Evolutionary conservation across 805 yeast genomes (phyloP), one percentile per base, ranked within the genome.

Genomic region (Dipodascus albidus): DNA sequence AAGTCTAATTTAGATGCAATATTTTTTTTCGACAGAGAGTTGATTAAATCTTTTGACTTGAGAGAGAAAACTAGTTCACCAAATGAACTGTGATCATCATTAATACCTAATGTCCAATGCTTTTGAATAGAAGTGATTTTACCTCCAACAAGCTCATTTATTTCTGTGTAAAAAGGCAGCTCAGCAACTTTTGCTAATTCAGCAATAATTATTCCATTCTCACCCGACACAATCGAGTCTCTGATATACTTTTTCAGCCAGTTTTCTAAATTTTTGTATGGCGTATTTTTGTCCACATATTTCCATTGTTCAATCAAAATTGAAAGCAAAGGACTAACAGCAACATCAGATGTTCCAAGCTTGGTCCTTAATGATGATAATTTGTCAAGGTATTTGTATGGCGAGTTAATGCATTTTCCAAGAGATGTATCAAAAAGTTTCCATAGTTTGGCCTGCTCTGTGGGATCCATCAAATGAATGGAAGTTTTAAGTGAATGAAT

Each of bases 361-460:
- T 53, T 52, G 23, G 41, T 47, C n/a, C n/a, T 38, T 57, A 47
- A 38, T 51, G 61, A 27, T 48, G 61, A 47, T 31, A 80, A 73
- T 52, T 66, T 57, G 63, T 91, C 97, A 52, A 87, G 76, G 60
- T 89, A 91, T 63, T 86, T 88, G 69, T 85, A 93, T 0, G 98
- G 97, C 0, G 88, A 68, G 57, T 79, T 76, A 38, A 83, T 76
- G 56, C 83, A 75, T 57, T 96, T 76, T 0, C 87, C 73, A 27
- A 88, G 74, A 0, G 87, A 71, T 64, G 90, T 93, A 63, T 91
- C 96, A 3, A 91, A 57, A 27, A 87, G 65, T 9, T 70, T 70
- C 83, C 87, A 83, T 1, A 88, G 62, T 41, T 70, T 69, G 1
- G 60, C 62, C 24, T 64, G 31, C 38, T 62, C 59, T 58, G 4